Base-by-base conservation (phyloP, 495 filamentous ascomycete genomes). In the Penicillium waksmanii region DNA sequence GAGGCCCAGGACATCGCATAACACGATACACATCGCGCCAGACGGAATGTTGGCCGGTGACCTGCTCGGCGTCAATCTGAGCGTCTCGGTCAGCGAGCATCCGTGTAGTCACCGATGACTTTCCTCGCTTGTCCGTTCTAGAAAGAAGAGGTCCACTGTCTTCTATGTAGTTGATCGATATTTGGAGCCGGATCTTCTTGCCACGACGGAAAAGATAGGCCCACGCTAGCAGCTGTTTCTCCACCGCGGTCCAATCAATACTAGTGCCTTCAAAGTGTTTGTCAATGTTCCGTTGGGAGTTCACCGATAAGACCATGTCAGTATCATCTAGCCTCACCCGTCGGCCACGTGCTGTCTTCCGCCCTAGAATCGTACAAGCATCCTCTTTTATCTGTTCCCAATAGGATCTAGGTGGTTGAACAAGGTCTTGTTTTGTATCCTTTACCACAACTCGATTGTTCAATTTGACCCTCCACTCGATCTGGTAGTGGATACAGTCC, bases 401-500 rank as follows among this genome's bases (percentile, higher is more conserved):
- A 7, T 17, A 77, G 5, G 43, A 58, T n/a, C 56, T 61, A 53
- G 72, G 68, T 23, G 52, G 58, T 12, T 56, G 43, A 54, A 63
- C 61, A 11, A 74, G 19, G 51, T 72, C 60, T 63, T 58, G 53
- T 64, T 76, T 67, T 57, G 63, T 78, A 54, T 75, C 71, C 54
- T 66, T 69, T 5, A 58, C 49, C 33, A 76, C 49, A 49, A 60
- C 56, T 58, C 63, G 63, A 42, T 76, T 71, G 25, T 76, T 73
- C 11, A 76, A 31, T 49, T 53, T 66, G 31, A 73, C 58, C 58
- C 68, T 75, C 71, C 65, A 75, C 53, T 74, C 65, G 55, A 76
- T 77, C 43, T 67, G 60, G 56, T 79, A 77, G 57, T 75, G 62
- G 42, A 74, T 66, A 65, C 53, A 65, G 54, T 46, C 67, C 19